These are phyloP conservation scores for Chrysoporthe cubensis DNA, from an alignment of 2,329 filamentous ascomycete genomes.

Conservation along the genomic window DNA sequence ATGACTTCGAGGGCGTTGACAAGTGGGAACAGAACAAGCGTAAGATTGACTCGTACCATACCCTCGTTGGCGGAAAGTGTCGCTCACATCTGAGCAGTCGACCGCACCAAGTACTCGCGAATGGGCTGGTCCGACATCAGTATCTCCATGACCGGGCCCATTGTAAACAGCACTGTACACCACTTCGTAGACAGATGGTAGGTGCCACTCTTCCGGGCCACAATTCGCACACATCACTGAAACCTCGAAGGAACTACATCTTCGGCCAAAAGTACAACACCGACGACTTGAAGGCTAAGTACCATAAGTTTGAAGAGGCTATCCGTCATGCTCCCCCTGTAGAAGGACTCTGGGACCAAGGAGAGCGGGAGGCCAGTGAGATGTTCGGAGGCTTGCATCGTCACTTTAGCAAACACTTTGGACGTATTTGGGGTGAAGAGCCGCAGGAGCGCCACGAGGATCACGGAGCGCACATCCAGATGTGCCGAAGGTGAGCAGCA, in stretches of 20 bases:
- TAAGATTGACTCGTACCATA: constrained; percentile 35
- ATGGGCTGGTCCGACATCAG: constrained; percentile 95
- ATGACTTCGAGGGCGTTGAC: constrained; percentile 77
- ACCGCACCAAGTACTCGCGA: constrained; percentile 75
- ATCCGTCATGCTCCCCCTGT: constrained; percentile 32
- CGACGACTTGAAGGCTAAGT: constrained; percentile 53
- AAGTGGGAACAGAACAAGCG: constrained; percentile 85
- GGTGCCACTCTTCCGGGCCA: constrained; percentile 17
- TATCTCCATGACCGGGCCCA: constrained; percentile 74
- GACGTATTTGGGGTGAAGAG: constrained; percentile 42
- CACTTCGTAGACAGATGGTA: constrained; percentile 86
- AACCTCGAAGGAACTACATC: constrained; percentile 71
- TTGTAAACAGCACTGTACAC: constrained; percentile 72
- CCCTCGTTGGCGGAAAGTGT: neutral
- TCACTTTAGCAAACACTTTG: constrained; percentile 44
- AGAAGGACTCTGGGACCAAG: constrained; percentile 32
- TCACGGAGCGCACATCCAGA: constrained; percentile 49
- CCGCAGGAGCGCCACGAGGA: constrained; percentile 32
- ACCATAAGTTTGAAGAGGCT: constrained; percentile 40
- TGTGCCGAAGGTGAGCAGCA: constrained; percentile 33
- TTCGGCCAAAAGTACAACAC: constrained; percentile 76
- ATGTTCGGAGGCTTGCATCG: constrained; percentile 37
- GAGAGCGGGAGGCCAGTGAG: constrained; percentile 30
- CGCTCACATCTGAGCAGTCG: constrained; percentile 52
- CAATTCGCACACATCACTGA: constrained; percentile 25